phyloP scores from a whole-genome alignment of 352 stramenopile genomes.

The Pythium pyrilobum region DNA sequence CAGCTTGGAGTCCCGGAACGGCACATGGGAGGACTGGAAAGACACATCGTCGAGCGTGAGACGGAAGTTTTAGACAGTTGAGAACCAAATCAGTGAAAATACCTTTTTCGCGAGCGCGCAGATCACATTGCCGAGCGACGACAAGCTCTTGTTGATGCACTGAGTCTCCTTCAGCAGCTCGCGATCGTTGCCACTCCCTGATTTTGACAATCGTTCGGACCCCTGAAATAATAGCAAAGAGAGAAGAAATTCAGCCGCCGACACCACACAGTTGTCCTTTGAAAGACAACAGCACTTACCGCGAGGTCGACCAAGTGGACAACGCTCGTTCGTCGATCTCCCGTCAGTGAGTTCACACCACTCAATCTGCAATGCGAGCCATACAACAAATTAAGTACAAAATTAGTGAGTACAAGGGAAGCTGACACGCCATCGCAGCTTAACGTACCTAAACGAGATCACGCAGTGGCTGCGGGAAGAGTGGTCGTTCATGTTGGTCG shows the following conservation, averaged over 20 bases:
- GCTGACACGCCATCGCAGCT: too few species aligned
- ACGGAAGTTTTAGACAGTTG: neutral
- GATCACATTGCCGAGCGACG: slow-evolving; percentile 80
- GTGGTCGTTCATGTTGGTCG: slow-evolving; percentile 80
- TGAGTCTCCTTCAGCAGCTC: slow-evolving; percentile 81
- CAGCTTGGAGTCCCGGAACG: slow-evolving; percentile 88
- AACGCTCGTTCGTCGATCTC: slow-evolving; percentile 49
- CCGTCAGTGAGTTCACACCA: slow-evolving; percentile 55
- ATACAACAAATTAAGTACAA: neutral
- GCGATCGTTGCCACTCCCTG: slow-evolving; percentile 64
- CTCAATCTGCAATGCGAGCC: slow-evolving; percentile 29
- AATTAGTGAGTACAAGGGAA: neutral
- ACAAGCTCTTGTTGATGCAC: slow-evolving; percentile 87
- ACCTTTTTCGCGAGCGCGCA: slow-evolving; percentile 80
- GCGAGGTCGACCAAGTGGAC: slow-evolving; percentile 80
- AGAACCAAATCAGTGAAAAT: neutral
- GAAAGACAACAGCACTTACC: slow-evolving; percentile 30
- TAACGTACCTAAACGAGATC: slow-evolving; percentile 67
- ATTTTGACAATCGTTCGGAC: slow-evolving; percentile 81
- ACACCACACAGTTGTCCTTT: neutral
- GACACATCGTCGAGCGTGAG: too few species aligned
- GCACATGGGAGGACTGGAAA: slow-evolving; percentile 60
- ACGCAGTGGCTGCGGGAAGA: slow-evolving; percentile 85
- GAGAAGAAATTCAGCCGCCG: neutral
- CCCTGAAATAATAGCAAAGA: slow-evolving; percentile 28